Evolutionary conservation across 805 yeast species (phyloP).

Genomic region (Starmerella davenportii): DNA sequence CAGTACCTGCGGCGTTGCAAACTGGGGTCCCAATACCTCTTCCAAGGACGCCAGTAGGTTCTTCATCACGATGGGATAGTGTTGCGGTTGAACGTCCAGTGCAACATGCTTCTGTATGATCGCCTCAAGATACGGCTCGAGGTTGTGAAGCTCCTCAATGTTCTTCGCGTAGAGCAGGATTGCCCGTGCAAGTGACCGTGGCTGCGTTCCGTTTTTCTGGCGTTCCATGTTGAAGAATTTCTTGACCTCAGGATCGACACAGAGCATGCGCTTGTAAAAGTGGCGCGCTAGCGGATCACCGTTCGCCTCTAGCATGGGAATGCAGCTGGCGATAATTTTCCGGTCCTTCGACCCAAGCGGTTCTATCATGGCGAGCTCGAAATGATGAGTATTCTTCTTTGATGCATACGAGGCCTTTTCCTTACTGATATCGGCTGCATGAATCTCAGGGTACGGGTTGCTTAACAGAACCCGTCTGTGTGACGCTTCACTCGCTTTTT

Average conservation of each 20-base stretch:
- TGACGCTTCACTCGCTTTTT: too few relatives aligned
- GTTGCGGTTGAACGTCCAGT: slow-evolving; percentile 42
- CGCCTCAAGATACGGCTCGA: slow-evolving; percentile 36
- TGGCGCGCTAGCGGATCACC: slow-evolving; percentile 38
- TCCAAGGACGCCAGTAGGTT: slow-evolving; percentile 37
- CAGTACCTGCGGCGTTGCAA: slow-evolving; percentile 38
- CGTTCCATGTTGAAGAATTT: slow-evolving; percentile 42
- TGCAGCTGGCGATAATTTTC: neutral
- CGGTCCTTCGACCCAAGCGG: neutral
- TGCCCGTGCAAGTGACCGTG: slow-evolving; percentile 45
- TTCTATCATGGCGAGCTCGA: neutral
- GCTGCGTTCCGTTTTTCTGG: slow-evolving; percentile 39
- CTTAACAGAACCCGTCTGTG: too few relatives aligned
- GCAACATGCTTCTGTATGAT: slow-evolving; percentile 53
- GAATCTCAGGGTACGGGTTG: too few relatives aligned
- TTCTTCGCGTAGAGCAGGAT: slow-evolving; percentile 36
- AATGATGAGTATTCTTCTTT: too few relatives aligned
- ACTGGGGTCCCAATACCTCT: slow-evolving; percentile 33
- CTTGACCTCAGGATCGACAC: slow-evolving; percentile 34
- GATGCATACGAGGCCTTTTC: too few relatives aligned
- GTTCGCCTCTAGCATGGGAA: slow-evolving; percentile 36
- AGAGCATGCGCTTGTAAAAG: slow-evolving; percentile 41
- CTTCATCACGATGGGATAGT: slow-evolving; percentile 46
- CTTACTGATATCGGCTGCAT: too few relatives aligned
- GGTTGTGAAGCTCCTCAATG: slow-evolving; percentile 38